These are phyloP conservation scores for Suhomyces wounanorum DNA, from an alignment of 1,139 yeast genomes.

Conservation along the genomic window DNA sequence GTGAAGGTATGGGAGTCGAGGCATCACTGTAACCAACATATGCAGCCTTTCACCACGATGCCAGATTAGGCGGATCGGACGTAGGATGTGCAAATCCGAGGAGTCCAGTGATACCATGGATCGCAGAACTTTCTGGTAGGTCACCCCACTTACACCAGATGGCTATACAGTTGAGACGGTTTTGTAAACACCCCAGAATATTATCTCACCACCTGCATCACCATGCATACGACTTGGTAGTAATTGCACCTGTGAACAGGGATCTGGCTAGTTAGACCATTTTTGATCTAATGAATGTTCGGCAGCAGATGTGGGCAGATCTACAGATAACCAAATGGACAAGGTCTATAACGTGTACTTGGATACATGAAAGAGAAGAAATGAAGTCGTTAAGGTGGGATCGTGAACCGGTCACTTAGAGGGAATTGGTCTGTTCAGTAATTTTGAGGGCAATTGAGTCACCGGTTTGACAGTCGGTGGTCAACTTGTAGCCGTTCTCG, in stretches of 20 bases:
- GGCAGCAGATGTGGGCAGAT: background rate
- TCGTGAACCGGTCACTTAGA: conserved; percentile 7
- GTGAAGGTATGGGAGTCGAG: background rate
- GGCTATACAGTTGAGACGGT: too few relatives aligned
- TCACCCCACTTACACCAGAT: too few relatives aligned
- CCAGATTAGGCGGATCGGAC: too few relatives aligned
- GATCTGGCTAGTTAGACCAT: background rate
- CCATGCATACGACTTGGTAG: background rate
- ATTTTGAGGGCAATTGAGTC: conserved; percentile 16
- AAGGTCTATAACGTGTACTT: background rate
- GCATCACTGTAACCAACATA: background rate
- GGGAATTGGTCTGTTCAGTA: conserved; percentile 7
- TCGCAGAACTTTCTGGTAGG: too few relatives aligned
- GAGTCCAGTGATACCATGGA: too few relatives aligned
- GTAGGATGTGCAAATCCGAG: too few relatives aligned
- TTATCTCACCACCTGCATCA: too few relatives aligned
- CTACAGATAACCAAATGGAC: background rate
- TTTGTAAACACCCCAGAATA: too few relatives aligned
- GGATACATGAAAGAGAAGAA: background rate
- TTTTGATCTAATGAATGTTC: background rate
- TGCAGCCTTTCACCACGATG: too few relatives aligned
- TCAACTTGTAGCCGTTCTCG: conserved; percentile 8
- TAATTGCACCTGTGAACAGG: background rate
- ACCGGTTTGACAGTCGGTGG: conserved; percentile 8
- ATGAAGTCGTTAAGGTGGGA: conserved; percentile 1